Evolutionary conservation across 768 basidiomycete species (phyloP).

Genomic region (Gelatoporia subvermispora): DNA sequence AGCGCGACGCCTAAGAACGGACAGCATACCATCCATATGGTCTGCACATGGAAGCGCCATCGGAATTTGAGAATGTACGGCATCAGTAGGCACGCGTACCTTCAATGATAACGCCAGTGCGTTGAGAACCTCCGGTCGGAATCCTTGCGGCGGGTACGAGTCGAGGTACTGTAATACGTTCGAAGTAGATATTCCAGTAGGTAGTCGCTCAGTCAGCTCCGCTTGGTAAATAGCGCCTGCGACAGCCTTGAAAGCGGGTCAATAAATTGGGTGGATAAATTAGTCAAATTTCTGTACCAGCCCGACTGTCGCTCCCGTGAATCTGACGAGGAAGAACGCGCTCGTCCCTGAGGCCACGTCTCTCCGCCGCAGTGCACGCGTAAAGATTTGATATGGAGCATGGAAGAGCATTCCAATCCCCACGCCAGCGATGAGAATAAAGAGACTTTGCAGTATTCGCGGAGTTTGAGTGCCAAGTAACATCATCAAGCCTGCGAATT

Average conservation of each 20-base stretch:
- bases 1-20: slow-evolving; percentile 65
- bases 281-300: slow-evolving; percentile 44
- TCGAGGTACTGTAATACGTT: slow-evolving; percentile 49
- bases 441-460: slow-evolving; percentile 42
- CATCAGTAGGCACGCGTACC: slow-evolving; percentile 30
- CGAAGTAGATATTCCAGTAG: slow-evolving; percentile 38
- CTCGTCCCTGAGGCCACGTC: slow-evolving; percentile 78
- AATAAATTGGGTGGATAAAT: neutral
- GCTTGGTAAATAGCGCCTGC: slow-evolving; percentile 72
- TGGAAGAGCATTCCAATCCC: slow-evolving; percentile 84
- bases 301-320: slow-evolving; percentile 81
- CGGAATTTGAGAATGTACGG: neutral
- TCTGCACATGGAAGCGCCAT: slow-evolving; percentile 33
- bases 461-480: slow-evolving; percentile 52
- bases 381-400: slow-evolving; percentile 79
- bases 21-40: slow-evolving; percentile 69
- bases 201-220: slow-evolving; percentile 43
- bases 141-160: slow-evolving; percentile 39
- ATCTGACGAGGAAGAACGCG: slow-evolving; percentile 83
- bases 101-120: slow-evolving; percentile 59
- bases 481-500: slow-evolving; percentile 55
- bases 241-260: slow-evolving; percentile 47
- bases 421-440: slow-evolving; percentile 67
- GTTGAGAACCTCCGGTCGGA: slow-evolving; percentile 43
- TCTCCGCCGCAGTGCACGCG: slow-evolving; percentile 54